Base-by-base conservation (phyloP, 1,139 yeast species). In the Dujonia santamariae region DNA sequence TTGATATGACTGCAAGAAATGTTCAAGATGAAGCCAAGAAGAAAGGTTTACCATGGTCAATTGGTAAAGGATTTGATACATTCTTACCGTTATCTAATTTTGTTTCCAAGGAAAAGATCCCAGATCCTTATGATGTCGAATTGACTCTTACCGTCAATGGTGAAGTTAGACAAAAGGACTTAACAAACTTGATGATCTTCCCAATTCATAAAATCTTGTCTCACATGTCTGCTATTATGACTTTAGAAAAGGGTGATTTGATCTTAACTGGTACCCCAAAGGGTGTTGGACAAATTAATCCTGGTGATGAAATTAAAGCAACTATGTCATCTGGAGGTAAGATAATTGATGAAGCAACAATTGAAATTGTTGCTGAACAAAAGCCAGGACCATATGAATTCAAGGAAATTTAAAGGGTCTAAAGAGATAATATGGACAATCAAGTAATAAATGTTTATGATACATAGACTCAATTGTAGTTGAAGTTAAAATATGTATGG, bases 181-280 rank as follows among this genome's bases (percentile, higher is more conserved):
- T 68, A 39, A 85, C 97, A n/a, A 66, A 74, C 44, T 69, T 90
- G 57, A 92, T 92, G 98, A 64, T 92, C 39, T 88, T 85, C 72
- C 84, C 90, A 31, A 80, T 92, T 50, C 94, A 90, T 48, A 73
- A 76, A 46, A 81, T 94, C 42, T 67, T 92, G 44, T 74, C 85
- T 38, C 78, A 85, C 38, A 84, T 90, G 79, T 85, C 96, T 7
- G 63, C 81, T 13, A 80, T 87, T 47, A 90, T 92, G 94, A 86
- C 97, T 3, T 67, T 92, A 39, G 80, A 88, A 49, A 82, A 87
- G 40, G 97, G 97, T 17, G 97, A 92, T 54, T 72, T 92, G 47
- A 82, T 92, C 39, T 69, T 90, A 40, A 92, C 97, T 0, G 98
- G 98, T 11, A 92, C 98, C 1, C 98, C 98, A 30, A 87, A 90